Conservation (phyloP, 2,329 filamentous ascomycete species). For the Emericellopsis atlantica region DNA sequence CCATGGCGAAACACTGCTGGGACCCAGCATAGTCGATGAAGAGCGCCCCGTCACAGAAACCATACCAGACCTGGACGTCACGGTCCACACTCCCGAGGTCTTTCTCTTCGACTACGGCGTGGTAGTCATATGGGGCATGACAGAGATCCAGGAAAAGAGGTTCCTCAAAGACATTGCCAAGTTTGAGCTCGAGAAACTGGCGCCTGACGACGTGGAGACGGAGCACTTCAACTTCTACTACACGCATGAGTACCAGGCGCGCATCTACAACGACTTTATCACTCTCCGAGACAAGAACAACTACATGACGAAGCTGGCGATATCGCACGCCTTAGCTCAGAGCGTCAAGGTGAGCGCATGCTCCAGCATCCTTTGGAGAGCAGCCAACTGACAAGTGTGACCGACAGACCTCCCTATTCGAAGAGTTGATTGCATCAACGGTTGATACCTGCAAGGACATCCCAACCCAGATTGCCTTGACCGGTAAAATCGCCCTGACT, state of each 20-base stretch:
- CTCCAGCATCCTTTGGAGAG: conserved; percentile 1
- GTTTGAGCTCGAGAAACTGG: conserved; percentile 85
- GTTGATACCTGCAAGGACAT: conserved; percentile 90
- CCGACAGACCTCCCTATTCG: conserved; percentile 74
- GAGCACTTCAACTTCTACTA: conserved; percentile 99
- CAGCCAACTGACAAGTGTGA: neutral
- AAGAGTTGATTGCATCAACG: conserved; percentile 87
- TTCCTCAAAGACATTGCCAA: conserved; percentile 91
- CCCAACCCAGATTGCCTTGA: conserved; percentile 81
- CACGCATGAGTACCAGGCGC: conserved; percentile 90
- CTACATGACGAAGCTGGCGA: conserved; percentile 96
- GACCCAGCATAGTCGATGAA: conserved; percentile 17
- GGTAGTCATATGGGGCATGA: conserved; percentile 98
- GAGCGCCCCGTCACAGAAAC: conserved; percentile 22
- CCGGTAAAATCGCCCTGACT: conserved; percentile 81
- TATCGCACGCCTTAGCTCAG: conserved; percentile 89
- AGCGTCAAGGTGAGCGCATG: conserved; percentile 63
- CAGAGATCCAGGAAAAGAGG: conserved; percentile 71
- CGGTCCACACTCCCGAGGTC: conserved; percentile 83
- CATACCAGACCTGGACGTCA: conserved; percentile 67
- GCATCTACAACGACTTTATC: conserved; percentile 99
- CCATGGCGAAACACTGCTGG: conserved; percentile 19
- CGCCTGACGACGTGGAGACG: conserved; percentile 79
- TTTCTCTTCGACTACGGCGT: conserved; percentile 98
- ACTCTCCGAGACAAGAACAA: conserved; percentile 85